Conservation (phyloP, 164 flowering plant genomes). For the Macadamia integrifolia region DNA sequence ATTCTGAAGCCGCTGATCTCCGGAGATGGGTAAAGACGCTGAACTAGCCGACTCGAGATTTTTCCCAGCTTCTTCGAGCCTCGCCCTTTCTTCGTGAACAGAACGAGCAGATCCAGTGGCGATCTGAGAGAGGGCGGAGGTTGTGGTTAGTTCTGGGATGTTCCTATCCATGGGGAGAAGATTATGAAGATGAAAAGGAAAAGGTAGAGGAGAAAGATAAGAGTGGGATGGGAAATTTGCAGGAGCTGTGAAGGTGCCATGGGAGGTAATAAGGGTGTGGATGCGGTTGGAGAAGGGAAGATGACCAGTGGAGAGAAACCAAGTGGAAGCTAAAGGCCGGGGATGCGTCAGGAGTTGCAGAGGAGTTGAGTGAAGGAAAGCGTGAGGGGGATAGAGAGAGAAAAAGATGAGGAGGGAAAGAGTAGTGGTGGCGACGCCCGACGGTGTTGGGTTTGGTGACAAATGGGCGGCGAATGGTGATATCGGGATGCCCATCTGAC, state of each 20-base stretch:
- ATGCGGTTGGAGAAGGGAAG: not conserved
- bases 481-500: slow-evolving; percentile 19
- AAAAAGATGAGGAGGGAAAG: not conserved
- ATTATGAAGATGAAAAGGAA: not conserved
- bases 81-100: too few species aligned
- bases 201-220: not conserved
- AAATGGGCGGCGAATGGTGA: slow-evolving; percentile 12
- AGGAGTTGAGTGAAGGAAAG: slow-evolving; percentile 4
- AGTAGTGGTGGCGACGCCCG: not conserved
- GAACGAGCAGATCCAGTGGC: too few species aligned
- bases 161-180: slow-evolving; percentile 7
- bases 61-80: too few species aligned
- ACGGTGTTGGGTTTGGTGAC: slow-evolving; percentile 7
- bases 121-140: not conserved
- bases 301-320: not conserved
- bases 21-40: too few species aligned
- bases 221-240: not conserved
- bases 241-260: not conserved
- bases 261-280: not conserved
- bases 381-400: not conserved
- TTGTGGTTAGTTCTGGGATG: not conserved
- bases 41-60: too few species aligned
- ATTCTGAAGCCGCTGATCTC: too few species aligned
- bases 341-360: slow-evolving; percentile 7
- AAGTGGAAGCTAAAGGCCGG: slow-evolving; percentile 5